Base-by-base conservation (phyloP, 345 rosid species). In the Conringia planisiliqua region DNA sequence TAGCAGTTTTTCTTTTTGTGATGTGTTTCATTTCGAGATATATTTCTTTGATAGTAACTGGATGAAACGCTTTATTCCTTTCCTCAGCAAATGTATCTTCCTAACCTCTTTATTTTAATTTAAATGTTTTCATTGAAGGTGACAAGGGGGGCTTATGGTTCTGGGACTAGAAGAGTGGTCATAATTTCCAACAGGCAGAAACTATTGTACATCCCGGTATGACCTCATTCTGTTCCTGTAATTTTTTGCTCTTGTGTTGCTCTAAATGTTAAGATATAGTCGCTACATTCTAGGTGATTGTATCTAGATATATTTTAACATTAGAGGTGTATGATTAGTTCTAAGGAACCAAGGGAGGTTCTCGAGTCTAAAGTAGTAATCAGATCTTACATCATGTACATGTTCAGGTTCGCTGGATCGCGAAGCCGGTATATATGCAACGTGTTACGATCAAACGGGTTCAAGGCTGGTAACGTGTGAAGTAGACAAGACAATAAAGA, bases 141-240 rank as follows among this genome's bases (percentile, higher is more conserved):
- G 91, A 91, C 75, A 92, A 89, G 26, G 96, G 97, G 48, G 82
- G 97, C 66, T 18, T 94, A 70, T 91, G 97, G 96, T 94, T 90
- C 82, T 91, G 96, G 97, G 98, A 91, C 71, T 94, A 93, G 97
- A 91, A 78, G 82, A 91, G 97, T 20, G 97, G 92, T 70, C 97
- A 94, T 81, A 87, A 79, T 79, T 91, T 94, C 84, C 93, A 94
- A 84, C 96, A 87, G 72, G 59, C 86, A 61, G 89, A 90, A 70
- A 85, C 96, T 18, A 90, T 94, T 60, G 66, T 36, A 36, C 80
- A 77, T 60, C 76, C 80, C 1, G 79, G 79, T 76, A 66, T 44
- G 66, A n/a, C n/a, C 58, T 55, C 38, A 33, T 32, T 26, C 47
- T 44, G 48, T 73, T 43, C 39, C 36, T 20, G 22, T 7, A 7